Percentiles rank a stretch among this genome's conserved stretches.
Conservation (phyloP, 768 basidiomycete species). For the Boletus pseudopeckii region DNA sequence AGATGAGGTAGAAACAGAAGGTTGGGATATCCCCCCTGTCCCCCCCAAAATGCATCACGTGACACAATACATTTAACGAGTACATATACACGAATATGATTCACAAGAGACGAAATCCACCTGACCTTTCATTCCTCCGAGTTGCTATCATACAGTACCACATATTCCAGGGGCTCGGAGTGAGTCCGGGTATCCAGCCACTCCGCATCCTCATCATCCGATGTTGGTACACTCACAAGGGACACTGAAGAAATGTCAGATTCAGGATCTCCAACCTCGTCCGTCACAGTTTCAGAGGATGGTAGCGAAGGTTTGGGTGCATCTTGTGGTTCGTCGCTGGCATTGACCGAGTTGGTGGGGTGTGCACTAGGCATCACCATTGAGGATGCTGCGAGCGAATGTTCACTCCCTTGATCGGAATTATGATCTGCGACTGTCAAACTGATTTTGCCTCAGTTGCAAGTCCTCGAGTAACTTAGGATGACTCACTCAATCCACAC, state of each 20-base stretch:
- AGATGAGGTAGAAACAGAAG: neutral
- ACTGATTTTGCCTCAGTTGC: conserved; percentile 33
- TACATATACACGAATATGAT: conserved; percentile 8
- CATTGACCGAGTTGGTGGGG: conserved; percentile 11
- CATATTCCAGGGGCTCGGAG: conserved; percentile 53
- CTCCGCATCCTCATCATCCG: conserved; percentile 49
- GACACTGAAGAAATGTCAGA: conserved; percentile 51
- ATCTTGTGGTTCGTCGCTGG: conserved; percentile 2
- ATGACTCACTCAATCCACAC: conserved; percentile 75
- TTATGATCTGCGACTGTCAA: conserved; percentile 63
- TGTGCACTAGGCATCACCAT: conserved; percentile 59
- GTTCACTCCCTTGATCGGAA: conserved; percentile 34
- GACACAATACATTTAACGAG: neutral
- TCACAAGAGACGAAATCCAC: neutral
- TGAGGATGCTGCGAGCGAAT: conserved; percentile 63
- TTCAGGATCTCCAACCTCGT: conserved; percentile 32
- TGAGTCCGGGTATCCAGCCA: conserved; percentile 58
- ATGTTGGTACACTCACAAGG: conserved; percentile 59
- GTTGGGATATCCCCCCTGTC: conserved; percentile 9
- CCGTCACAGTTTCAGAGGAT: conserved; percentile 37
- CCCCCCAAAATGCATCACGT: conserved; percentile 6
- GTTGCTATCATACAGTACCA: conserved; percentile 67
- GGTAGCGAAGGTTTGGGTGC: conserved; percentile 11
- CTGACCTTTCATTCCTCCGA: conserved; percentile 41
- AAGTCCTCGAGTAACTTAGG: neutral